These are phyloP conservation scores for Cornus florida DNA, from an alignment of 148 eudicot species.

Conservation along the genomic window DNA sequence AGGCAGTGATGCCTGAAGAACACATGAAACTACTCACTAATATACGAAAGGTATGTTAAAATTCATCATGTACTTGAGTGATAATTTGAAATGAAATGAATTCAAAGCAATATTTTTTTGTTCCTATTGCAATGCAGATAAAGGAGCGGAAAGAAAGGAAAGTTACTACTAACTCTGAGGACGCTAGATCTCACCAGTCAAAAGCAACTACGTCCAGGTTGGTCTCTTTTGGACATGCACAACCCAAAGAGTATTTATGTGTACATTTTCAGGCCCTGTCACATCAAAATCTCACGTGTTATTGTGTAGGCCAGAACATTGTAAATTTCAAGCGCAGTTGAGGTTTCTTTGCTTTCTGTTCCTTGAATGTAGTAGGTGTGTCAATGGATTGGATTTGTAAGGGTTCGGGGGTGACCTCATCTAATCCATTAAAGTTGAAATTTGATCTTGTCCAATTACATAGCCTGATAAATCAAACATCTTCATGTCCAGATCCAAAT, in stretches of 20 bases:
- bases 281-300: not conserved
- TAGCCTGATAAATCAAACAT: too few species aligned
- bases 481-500: too few species aligned
- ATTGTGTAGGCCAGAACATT: not conserved
- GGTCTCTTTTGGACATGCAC: not conserved
- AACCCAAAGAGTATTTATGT: not conserved
- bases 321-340: not conserved
- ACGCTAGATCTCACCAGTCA: conserved; percentile 55
- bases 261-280: not conserved
- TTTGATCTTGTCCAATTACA: too few species aligned
- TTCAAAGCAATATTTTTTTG: not conserved
- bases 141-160: conserved; percentile 79
- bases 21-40: conserved; percentile 96
- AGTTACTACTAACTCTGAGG: conserved; percentile 53
- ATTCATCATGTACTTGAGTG: not conserved
- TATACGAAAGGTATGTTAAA: conserved; percentile 71
- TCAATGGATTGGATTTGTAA: too few species aligned
- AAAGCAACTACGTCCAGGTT: conserved; percentile 95
- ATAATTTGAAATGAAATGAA: not conserved
- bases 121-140: conserved; percentile 40
- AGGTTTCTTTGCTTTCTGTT: not conserved
- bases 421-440: too few species aligned
- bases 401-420: too few species aligned
- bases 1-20: conserved; percentile 94
- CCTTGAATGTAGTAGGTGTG: not conserved